Conservation (phyloP, 768 basidiomycete species). For the Russula earlei region DNA sequence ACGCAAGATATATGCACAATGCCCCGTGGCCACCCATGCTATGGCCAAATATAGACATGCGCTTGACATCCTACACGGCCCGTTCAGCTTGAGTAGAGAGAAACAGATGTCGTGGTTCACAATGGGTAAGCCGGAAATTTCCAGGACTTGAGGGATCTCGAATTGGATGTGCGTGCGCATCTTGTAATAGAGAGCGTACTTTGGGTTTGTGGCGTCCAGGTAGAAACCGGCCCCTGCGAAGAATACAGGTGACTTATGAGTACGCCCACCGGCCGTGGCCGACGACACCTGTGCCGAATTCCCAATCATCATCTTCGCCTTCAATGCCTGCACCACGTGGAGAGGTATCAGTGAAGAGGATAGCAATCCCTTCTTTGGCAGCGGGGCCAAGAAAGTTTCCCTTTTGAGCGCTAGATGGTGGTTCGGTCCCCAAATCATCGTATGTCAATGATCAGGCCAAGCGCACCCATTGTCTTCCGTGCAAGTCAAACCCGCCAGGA, state of each 20-base stretch:
- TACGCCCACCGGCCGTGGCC: background rate
- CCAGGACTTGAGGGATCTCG: constrained; percentile 77
- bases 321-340: constrained; percentile 85
- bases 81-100: background rate
- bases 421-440: background rate
- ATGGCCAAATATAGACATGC: constrained; percentile 89
- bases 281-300: constrained; percentile 70
- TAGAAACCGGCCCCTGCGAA: constrained; percentile 81
- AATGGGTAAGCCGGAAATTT: constrained; percentile 64
- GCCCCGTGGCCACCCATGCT: constrained; percentile 98
- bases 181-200: constrained; percentile 68
- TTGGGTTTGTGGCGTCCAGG: constrained; percentile 75
- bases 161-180: constrained; percentile 81
- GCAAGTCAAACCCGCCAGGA: constrained; percentile 83
- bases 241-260: background rate
- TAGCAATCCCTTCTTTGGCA: constrained; percentile 73
- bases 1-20: constrained; percentile 78
- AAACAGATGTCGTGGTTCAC: constrained; percentile 30
- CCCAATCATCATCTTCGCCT: constrained; percentile 76
- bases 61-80: constrained; percentile 55
- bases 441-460: background rate
- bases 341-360: constrained; percentile 93
- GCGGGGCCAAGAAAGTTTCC: constrained; percentile 87
- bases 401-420: constrained; percentile 68
- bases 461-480: constrained; percentile 87